A percentile compares a stretch with the other conserved stretches of the same genome.
phyloP scores from a whole-genome alignment of 805 yeast genomes.

The Candida ulmi region DNA sequence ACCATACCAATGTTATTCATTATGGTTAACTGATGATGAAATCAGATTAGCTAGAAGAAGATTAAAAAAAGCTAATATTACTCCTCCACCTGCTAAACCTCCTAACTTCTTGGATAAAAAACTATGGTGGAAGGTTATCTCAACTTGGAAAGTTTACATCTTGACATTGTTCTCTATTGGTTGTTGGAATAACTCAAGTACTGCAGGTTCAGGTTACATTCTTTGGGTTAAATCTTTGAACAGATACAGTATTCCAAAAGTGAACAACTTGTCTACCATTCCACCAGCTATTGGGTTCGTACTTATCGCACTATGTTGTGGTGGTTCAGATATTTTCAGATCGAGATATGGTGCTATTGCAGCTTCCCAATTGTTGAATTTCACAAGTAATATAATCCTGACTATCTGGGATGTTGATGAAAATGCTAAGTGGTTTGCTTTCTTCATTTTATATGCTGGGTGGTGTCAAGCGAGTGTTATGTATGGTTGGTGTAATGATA shows the following conservation, averaged over 20 bases:
- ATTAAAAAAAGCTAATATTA: constrained; percentile 30
- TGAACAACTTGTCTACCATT: constrained; percentile 44
- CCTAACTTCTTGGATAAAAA: constrained; percentile 34
- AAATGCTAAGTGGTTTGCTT: constrained; percentile 55
- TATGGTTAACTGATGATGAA: constrained; percentile 50
- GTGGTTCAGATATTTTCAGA: constrained; percentile 43
- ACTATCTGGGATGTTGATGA: constrained; percentile 53
- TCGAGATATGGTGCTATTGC: constrained; percentile 51
- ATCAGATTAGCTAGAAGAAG: constrained; percentile 44
- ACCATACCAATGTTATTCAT: constrained; percentile 48
- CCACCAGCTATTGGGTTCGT: constrained; percentile 48
- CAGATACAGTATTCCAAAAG: constrained; percentile 31
- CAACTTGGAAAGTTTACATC: constrained; percentile 52
- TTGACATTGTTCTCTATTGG: constrained; percentile 45
- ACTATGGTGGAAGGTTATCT: constrained; percentile 47
- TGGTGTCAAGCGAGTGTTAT: constrained; percentile 60
- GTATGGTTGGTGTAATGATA: constrained; percentile 54
- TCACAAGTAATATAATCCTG: constrained; percentile 44
- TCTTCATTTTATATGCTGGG: constrained; percentile 48
- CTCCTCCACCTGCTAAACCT: constrained; percentile 18
- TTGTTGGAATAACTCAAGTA: constrained; percentile 52
- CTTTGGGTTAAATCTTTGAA: constrained; percentile 44
- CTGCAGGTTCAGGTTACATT: constrained; percentile 44
- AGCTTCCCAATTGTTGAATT: constrained; percentile 46
- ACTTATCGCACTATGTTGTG: constrained; percentile 6